Evolutionary conservation across 306 rosid genomes (phyloP), one percentile per base, ranked within the genome.

Genomic region (Purshia tridentata): DNA sequence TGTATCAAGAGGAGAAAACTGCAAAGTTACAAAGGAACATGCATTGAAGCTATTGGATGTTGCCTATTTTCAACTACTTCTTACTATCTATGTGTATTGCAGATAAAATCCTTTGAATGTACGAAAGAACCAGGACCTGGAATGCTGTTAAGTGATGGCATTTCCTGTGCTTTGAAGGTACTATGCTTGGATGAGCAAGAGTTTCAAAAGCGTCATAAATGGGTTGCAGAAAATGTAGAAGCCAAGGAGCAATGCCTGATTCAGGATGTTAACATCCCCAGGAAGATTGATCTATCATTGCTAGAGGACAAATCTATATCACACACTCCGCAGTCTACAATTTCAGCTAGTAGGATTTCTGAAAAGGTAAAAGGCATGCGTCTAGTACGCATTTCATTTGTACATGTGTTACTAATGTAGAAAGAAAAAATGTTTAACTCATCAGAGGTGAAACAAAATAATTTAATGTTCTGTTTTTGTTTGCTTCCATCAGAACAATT

Each of bases 21-120:
- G 29, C 45, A 19, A 51, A 7, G 59, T 69, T 63, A 42, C 46
- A 52, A 39, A 42, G 29, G 35, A 67, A 57, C 18, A 35, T 18
- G 14, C 48, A 18, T 69, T 19, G 69, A 56, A 64, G 11, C 54
- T 55, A 44, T 76, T 52, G 6, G 20, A 46, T 69, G 60, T 58
- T 71, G 6, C 71, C 48, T 11, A 46, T 73, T 72, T 72, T 62
- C 51, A 40, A 22, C 72, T 65, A 73, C 41, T 14, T 77, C 84
- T 84, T 61, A 82, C 77, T 78, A 76, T 80, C 44, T 55, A 12
- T 81, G 51, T 72, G 61, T 64, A 50, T 78, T 84, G 85, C 90
- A 90, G 93, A 81, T 84, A 72, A 70, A 77, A 72, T 74, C 85
- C 55, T 81, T 81, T 77, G 86, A 78, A 67, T 87, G 92, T 87